Percentiles rank a stretch among this genome's conserved stretches.
These are phyloP conservation scores for Suillus subaureus DNA, from an alignment of 768 basidiomycete species.

Conservation along the genomic window DNA sequence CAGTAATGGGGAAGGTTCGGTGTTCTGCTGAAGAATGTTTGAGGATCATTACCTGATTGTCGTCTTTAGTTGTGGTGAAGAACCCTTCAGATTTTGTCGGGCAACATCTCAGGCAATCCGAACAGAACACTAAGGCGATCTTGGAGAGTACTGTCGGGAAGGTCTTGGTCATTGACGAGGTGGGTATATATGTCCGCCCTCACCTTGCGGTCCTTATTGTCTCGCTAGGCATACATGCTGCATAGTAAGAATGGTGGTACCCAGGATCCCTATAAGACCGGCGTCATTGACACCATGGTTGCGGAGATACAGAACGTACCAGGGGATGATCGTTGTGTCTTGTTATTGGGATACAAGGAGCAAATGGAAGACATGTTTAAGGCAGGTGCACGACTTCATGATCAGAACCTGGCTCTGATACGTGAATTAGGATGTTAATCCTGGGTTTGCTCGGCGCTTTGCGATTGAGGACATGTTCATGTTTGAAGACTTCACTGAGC, in stretches of 20 bases:
- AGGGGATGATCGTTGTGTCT: constrained; percentile 70
- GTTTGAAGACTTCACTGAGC: constrained; percentile 65
- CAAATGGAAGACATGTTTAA: constrained; percentile 79
- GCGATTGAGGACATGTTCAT: constrained; percentile 67
- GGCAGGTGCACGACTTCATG: constrained; percentile 33
- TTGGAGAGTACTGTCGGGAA: constrained; percentile 61
- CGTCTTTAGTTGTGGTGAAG: constrained; percentile 57
- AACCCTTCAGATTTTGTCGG: constrained; percentile 73
- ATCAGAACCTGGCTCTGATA: neutral
- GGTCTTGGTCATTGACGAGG: constrained; percentile 74
- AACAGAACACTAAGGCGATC: constrained; percentile 65
- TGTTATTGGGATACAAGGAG: constrained; percentile 65
- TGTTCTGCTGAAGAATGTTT: neutral
- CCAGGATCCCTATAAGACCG: constrained; percentile 59
- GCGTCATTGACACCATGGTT: constrained; percentile 75
- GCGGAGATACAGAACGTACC: constrained; percentile 71
- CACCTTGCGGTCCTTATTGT: neutral
- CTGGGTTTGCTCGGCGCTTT: constrained; percentile 67
- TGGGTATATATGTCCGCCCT: constrained; percentile 20
- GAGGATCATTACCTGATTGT: neutral
- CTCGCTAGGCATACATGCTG: constrained; percentile 65
- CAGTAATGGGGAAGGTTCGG: constrained; percentile 64
- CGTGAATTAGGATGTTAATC: constrained; percentile 61
- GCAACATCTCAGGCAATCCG: constrained; percentile 57
- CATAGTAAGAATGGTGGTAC: constrained; percentile 41